A percentile compares a stretch with the other conserved stretches of the same genome.
Evolutionary conservation across 805 yeast genomes (phyloP).

Genomic region (Kuraishia floccosa): DNA sequence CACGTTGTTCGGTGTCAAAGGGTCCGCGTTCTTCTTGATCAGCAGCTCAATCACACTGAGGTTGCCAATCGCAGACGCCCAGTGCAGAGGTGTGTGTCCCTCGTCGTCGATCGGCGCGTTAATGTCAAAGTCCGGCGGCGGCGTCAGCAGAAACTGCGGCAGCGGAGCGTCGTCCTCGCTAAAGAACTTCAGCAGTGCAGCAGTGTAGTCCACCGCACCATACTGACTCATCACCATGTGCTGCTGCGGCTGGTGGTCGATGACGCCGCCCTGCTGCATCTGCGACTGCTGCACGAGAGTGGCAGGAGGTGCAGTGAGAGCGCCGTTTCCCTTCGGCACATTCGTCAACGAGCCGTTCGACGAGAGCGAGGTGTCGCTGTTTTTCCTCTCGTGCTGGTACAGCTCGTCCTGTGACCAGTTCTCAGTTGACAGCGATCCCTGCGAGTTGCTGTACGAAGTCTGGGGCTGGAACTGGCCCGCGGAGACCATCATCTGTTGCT

Average conservation of each 20-base stretch:
- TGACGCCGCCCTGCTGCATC: conserved; percentile 1
- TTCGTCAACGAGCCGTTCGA: conserved; percentile 15
- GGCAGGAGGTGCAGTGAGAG: too few species aligned
- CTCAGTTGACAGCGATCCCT: conserved; percentile 6
- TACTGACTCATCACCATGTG: conserved; percentile 1
- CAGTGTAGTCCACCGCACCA: conserved; percentile 28
- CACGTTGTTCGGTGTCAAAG: conserved; percentile 33
- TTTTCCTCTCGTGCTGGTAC: conserved; percentile 19
- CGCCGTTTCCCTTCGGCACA: not conserved
- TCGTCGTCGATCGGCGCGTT: conserved; percentile 67
- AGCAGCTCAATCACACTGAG: conserved; percentile 46
- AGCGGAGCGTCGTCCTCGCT: conserved; percentile 30
- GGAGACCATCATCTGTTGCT: conserved; percentile 8
- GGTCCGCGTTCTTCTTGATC: conserved; percentile 49
- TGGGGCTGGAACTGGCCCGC: conserved; percentile 4
- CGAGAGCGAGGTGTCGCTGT: conserved; percentile 28
- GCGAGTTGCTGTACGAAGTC: conserved; percentile 10
- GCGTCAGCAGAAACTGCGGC: conserved; percentile 30
- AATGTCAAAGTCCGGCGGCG: conserved; percentile 54
- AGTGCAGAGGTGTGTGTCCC: conserved; percentile 73
- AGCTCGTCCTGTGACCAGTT: conserved; percentile 20
- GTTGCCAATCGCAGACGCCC: conserved; percentile 80
- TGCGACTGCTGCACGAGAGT: conserved; percentile 1
- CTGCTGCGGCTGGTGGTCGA: conserved; percentile 1
- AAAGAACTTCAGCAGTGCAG: conserved; percentile 36